phyloP scores from a whole-genome alignment of 306 rosid genomes.

The Gastrolobium bilobum region DNA sequence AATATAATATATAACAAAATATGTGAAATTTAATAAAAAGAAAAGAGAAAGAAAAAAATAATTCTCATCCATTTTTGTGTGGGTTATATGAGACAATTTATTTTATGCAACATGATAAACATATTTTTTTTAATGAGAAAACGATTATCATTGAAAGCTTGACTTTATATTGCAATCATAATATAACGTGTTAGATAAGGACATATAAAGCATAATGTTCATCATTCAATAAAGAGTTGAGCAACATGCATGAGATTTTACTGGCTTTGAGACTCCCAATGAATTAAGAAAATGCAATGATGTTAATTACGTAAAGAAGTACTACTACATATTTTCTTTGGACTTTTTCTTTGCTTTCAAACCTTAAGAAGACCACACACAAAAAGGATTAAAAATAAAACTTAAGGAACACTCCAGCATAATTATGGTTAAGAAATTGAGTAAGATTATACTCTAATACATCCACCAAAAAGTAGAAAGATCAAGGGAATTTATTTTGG shows the following conservation, averaged over 20 bases:
- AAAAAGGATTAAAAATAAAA: slow-evolving; percentile 12
- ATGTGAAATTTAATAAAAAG: no score
- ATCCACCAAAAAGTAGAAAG: background rate
- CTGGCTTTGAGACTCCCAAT: background rate
- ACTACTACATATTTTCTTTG: background rate
- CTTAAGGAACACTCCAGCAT: slow-evolving; percentile 31
- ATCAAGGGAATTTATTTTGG: background rate
- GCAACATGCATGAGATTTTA: slow-evolving; percentile 20
- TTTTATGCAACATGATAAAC: background rate
- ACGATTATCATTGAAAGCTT: background rate
- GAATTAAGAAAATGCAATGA: slow-evolving; percentile 2
- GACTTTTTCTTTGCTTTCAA: slow-evolving; percentile 35
- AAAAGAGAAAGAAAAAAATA: no score
- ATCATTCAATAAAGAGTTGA: slow-evolving; percentile 25
- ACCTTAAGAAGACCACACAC: slow-evolving; percentile 11
- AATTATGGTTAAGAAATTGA: slow-evolving; percentile 21
- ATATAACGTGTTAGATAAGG: slow-evolving; percentile 23
- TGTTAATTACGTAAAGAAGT: slow-evolving; percentile 22
- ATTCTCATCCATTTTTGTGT: no score
- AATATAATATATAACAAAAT: no score
- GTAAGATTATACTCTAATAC: background rate
- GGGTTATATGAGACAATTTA: no score
- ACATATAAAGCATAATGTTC: background rate
- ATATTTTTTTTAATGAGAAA: background rate
- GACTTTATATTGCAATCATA: slow-evolving; percentile 11